Evolutionary conservation across 1,284 basidiomycete species (phyloP).

Genomic region (Phenoliferia sp.): DNA sequence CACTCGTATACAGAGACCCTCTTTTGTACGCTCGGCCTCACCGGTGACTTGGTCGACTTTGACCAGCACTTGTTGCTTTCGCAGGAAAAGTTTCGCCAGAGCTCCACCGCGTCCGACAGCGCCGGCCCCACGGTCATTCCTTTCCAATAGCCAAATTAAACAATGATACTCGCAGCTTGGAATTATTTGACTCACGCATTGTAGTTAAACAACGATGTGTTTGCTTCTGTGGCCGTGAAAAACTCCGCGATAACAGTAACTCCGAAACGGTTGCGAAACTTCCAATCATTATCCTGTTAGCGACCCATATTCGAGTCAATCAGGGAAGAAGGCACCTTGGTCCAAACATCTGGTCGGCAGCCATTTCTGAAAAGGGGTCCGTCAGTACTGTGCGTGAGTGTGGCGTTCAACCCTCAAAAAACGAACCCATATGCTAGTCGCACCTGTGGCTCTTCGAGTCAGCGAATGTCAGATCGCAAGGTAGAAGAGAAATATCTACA

Average conservation of each 20-base stretch:
- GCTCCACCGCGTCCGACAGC: slow-evolving; percentile 40
- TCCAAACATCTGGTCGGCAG: slow-evolving; percentile 42
- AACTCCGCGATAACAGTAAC: slow-evolving; percentile 40
- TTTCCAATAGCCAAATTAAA: background rate
- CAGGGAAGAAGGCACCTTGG: too few species aligned
- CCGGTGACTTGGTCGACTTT: slow-evolving; percentile 42
- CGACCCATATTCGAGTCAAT: too few species aligned
- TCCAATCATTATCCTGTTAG: too few species aligned
- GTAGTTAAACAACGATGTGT: slow-evolving; percentile 40
- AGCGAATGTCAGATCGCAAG: background rate
- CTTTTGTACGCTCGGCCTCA: slow-evolving; percentile 39
- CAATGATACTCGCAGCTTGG: background rate
- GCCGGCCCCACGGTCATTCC: slow-evolving; percentile 40
- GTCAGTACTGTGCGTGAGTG: background rate
- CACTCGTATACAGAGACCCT: slow-evolving; percentile 37
- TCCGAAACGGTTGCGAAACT: slow-evolving; percentile 41
- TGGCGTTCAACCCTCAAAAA: background rate
- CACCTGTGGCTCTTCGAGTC: background rate
- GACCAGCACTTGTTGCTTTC: slow-evolving; percentile 39
- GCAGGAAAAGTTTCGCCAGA: slow-evolving; percentile 24
- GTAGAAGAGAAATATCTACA: slow-evolving; percentile 33
- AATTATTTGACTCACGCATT: slow-evolving; percentile 21
- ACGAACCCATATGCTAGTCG: background rate
- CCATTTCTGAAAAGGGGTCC: slow-evolving; percentile 44
- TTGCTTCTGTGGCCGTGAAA: slow-evolving; percentile 42